Base-by-base conservation (phyloP, 345 rosid genomes). In the Salix viminalis region DNA sequence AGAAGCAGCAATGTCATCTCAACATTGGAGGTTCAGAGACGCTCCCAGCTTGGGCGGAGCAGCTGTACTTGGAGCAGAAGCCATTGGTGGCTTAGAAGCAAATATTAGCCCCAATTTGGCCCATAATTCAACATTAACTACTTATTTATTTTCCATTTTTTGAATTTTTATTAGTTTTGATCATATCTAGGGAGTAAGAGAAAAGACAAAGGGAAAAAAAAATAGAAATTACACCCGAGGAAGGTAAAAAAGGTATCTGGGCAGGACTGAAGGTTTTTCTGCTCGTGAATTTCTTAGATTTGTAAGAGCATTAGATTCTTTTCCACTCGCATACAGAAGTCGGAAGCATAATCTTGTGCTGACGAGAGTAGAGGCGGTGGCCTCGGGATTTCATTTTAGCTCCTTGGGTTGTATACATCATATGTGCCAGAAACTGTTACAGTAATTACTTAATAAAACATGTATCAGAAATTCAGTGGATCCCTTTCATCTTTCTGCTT, bases 31-130 rank as follows among this genome's bases (percentile, higher is more conserved):
- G 81, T 39, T 48, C 78, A 0, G 90, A 90, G 81, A 69, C 68
- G 48, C 84, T 79, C 41, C 89, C 95, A 7, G 86, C 90, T 66
- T 88, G 92, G 97, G 86, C 84, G 89, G 98, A 91, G 83, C 96
- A 92, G 74, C 65, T 90, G 72, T 90, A 89, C 84, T 87, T 83
- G 79, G 97, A 92, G 81, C 91, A 91, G 85, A 90, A 94, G 86
- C 97, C 88, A 83, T 81, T 90, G 79, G 92, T 92, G 78, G 96
- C 94, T 54, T 93, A 80, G 83, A 75, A 69, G 19, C 75, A 70
- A 70, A 75, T 26, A 65, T 48, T 65, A 80, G 73, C 81, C 77
- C n/a, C 71, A 23, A 18, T 23, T 28, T n/a, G 73, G 52, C 69
- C 69, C 79, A 65, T 60, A n/a, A 67, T 48, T 81, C 81, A 83